Percentiles rank a stretch among this genome's conserved stretches.
Evolutionary conservation across 2,329 filamentous ascomycete species (phyloP).

Genomic region (Neurospora sp.): DNA sequence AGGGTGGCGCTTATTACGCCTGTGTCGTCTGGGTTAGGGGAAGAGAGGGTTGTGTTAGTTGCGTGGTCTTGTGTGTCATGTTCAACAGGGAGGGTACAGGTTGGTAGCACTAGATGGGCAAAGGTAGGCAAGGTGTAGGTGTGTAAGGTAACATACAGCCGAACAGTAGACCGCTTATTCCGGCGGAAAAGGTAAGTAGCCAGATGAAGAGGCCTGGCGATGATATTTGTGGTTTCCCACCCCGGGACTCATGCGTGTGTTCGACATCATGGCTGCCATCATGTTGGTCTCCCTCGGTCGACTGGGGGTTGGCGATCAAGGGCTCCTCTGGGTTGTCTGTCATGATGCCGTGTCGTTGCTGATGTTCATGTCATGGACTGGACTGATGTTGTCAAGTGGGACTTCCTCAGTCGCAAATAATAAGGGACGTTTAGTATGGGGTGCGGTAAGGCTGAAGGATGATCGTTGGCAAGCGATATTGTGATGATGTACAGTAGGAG

Average conservation of each 20-base stretch:
- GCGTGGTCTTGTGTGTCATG: neutral
- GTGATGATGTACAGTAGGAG: neutral
- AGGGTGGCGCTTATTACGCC: constrained; percentile 61
- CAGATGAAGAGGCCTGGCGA: constrained; percentile 45
- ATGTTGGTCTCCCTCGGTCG: neutral
- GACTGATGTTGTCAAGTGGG: neutral
- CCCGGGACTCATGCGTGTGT: neutral
- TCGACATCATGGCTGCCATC: neutral
- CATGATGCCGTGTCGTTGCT: neutral
- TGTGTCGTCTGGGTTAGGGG: constrained; percentile 43
- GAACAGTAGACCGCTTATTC: constrained; percentile 58
- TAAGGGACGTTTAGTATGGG: neutral
- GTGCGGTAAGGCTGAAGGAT: neutral
- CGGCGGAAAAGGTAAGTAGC: constrained; percentile 53
- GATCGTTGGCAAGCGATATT: neutral
- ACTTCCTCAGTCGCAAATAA: neutral
- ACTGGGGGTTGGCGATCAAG: constrained; percentile 10
- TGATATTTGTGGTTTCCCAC: constrained; percentile 1
- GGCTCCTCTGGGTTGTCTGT: constrained; percentile 17
- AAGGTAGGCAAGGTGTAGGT: constrained; percentile 5
- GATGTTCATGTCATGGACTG: neutral
- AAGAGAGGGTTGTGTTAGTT: neutral
- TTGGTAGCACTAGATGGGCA: neutral
- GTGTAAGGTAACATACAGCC: constrained; percentile 42
- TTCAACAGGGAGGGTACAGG: neutral